These are phyloP conservation scores for Leccinum truebloodii DNA, from an alignment of 768 basidiomycete genomes.

Conservation along the genomic window DNA sequence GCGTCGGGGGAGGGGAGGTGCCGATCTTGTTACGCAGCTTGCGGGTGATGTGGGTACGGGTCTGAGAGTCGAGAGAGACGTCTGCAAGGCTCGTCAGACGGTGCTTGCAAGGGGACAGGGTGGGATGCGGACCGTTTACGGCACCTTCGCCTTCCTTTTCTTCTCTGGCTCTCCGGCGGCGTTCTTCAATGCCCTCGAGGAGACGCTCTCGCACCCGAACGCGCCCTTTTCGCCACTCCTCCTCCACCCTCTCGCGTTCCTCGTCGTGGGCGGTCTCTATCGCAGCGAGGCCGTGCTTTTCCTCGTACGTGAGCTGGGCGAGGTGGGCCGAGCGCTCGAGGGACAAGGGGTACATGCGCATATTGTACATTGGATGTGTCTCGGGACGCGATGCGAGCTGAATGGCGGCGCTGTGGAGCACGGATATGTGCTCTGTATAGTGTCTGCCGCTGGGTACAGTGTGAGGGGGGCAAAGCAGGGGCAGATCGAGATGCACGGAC, in stretches of 20 bases:
- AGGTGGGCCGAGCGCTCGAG: conserved; percentile 77
- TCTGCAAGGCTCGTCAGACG: conserved; percentile 44
- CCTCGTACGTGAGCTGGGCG: conserved; percentile 63
- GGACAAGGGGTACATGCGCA: conserved; percentile 72
- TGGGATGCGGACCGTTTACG: conserved; percentile 47
- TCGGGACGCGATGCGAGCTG: conserved; percentile 73
- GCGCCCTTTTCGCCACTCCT: conserved; percentile 76
- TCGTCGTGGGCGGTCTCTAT: conserved; percentile 74
- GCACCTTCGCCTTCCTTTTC: conserved; percentile 91
- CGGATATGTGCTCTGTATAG: conserved; percentile 61
- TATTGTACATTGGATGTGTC: conserved; percentile 59
- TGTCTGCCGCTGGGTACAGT: conserved; percentile 52
- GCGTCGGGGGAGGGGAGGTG: conserved; percentile 77
- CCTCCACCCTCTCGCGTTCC: conserved; percentile 77
- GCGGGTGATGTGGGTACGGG: conserved; percentile 58
- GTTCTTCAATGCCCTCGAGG: conserved; percentile 83
- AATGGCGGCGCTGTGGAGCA: conserved; percentile 56
- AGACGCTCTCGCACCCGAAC: conserved; percentile 76
- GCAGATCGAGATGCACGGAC: conserved; percentile 41
- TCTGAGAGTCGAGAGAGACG: conserved; percentile 71
- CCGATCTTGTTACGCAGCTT: conserved; percentile 69
- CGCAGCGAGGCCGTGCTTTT: conserved; percentile 65
- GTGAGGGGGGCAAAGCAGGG: conserved; percentile 15
- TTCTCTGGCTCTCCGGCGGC: conserved; percentile 74
- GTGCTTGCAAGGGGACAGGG: neutral